These are phyloP conservation scores for Pseudonitzschia multiseries DNA, from an alignment of 108 stramenopile species.

Conservation along the genomic window DNA sequence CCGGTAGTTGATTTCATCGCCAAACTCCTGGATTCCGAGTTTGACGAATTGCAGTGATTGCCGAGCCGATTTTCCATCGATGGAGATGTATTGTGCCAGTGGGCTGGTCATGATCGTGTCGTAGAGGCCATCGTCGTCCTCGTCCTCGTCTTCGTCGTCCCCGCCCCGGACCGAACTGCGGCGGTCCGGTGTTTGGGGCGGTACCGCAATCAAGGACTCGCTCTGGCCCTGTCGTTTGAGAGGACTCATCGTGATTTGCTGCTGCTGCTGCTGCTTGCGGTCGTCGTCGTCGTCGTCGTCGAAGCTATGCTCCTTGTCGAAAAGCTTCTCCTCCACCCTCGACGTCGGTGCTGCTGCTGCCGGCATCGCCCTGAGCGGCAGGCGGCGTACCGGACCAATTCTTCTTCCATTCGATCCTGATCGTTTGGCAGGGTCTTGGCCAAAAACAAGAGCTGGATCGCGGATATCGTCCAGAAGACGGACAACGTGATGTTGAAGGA, in stretches of 20 bases:
- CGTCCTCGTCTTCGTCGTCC: background rate
- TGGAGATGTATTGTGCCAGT: conserved; percentile 43
- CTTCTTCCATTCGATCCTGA: conserved; percentile 68
- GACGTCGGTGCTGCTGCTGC: background rate
- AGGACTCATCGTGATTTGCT: background rate
- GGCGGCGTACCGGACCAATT: conserved; percentile 56
- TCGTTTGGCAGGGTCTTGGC: conserved; percentile 57
- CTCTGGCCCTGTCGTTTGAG: background rate
- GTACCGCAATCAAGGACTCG: background rate
- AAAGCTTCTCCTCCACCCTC: background rate
- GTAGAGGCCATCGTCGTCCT: conserved; percentile 28
- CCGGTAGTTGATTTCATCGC: conserved; percentile 33
- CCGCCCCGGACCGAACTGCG: background rate
- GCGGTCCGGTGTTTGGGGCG: conserved; percentile 6
- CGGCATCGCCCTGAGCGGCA: background rate
- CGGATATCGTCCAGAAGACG: conserved; percentile 57
- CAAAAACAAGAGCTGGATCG: conserved; percentile 52
- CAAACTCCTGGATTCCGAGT: conserved; percentile 46
- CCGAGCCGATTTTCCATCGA: conserved; percentile 53
- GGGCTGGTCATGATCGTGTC: conserved; percentile 46
- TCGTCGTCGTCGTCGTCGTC: too few relatives aligned
- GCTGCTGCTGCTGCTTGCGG: background rate
- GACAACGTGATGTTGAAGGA: conserved; percentile 59
- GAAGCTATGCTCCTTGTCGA: too few relatives aligned
- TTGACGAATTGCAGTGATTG: conserved; percentile 49